Base-by-base conservation (phyloP, 139 green algal species). In the Raphidocelis subcapitata region DNA sequence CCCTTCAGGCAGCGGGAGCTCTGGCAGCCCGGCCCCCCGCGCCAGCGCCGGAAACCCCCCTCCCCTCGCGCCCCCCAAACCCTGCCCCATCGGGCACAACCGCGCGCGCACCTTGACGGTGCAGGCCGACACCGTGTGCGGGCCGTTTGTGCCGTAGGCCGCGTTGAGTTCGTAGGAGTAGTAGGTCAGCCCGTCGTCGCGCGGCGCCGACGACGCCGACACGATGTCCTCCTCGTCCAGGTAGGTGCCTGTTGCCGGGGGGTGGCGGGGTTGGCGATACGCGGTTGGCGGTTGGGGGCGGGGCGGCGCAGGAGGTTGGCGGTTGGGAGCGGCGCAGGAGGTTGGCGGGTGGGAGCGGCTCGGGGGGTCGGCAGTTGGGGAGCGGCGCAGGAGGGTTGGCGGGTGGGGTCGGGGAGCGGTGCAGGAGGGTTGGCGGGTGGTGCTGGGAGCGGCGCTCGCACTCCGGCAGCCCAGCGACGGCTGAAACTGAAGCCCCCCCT, bases 81-180 rank as follows among this genome's bases (percentile, higher is more conserved):
- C 49, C 20, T 16, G 20, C 49, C 49, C 20, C 49, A 57, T 57
- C 20, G 18, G 18, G 18, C 49, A 57, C 20, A 20, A 57, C 49
- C 49, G n/a, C n/a, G n/a, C n/a, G n/a, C n/a, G n/a, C 49, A 57
- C 49, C 70, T 94, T 94, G 64, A 84, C 81, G 44, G 89, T 94
- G 41, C 81, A 79, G 14, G 71, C 69, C 5, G 84, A 82, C 36
- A 89, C 59, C 24, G 74, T 82, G 74, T 94, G 90, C 14, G 81
- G 52, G 2, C 84, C 84, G 5, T 75, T 72, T 1, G 75, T 81
- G 37, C 75, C 81, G 64, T 85, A 89, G 0, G 79, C 69, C 16
- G 85, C 41, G 41, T 76, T 69, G 5, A 67, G 24, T 26, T 69
- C 60, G 20, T 68, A 75, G 41, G 67, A 68, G 16, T 75, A 75